Conservation (phyloP, 2,329 filamentous ascomycete genomes). For the Aspergillus uvarum region DNA sequence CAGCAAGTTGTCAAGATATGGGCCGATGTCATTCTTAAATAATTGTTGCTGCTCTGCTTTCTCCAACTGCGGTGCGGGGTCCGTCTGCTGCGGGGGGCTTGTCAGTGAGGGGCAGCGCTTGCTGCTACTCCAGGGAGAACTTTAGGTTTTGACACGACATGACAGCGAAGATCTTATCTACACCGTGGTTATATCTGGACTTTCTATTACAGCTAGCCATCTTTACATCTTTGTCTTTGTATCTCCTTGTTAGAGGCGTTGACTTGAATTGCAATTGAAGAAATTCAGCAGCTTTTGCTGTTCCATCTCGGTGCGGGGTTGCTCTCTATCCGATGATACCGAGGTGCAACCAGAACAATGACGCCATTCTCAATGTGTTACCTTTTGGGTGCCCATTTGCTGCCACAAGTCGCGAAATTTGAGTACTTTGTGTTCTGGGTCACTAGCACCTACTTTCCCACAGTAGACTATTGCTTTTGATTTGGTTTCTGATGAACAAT, state of each 20-base stretch:
- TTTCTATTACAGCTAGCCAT: no score
- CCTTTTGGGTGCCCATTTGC: no score
- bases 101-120: slow-evolving; percentile 8
- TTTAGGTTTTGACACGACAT: neutral
- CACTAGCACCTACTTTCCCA: no score
- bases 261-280: slow-evolving; percentile 12
- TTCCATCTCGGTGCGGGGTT: no score
- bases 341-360: slow-evolving; percentile 18
- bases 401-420: no score
- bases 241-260: no score
- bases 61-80: slow-evolving; percentile 20
- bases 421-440: no score
- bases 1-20: neutral
- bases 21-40: slow-evolving; percentile 16
- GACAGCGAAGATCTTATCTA: neutral
- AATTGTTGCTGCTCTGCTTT: slow-evolving; percentile 7
- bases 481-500: no score
- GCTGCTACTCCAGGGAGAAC: neutral
- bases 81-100: neutral
- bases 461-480: no score
- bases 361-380: no score
- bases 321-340: slow-evolving; percentile 18
- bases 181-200: slow-evolving; percentile 9
- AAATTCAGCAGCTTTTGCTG: slow-evolving; percentile 31
- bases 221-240: no score